phyloP scores from a whole-genome alignment of 2,329 filamentous ascomycete genomes.

The Coniochaeta prunicola region DNA sequence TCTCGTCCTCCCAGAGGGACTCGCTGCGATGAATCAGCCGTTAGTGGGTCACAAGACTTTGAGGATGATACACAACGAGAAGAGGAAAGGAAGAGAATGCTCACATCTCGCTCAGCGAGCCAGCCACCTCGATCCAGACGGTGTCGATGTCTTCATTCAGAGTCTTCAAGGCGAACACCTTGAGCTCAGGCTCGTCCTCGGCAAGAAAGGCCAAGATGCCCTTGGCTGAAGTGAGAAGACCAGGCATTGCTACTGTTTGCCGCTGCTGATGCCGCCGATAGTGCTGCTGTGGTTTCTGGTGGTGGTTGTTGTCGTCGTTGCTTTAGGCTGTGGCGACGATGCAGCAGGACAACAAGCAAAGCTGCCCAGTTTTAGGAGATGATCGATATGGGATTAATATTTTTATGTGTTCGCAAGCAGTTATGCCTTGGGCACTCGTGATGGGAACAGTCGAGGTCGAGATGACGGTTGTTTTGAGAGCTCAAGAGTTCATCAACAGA shows the following conservation, averaged over 20 bases:
- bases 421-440: background rate
- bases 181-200: conserved; percentile 89
- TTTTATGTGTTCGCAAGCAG: background rate
- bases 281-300: conserved; percentile 68
- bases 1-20: conserved; percentile 93
- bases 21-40: conserved; percentile 52
- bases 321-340: background rate
- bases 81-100: conserved; percentile 12
- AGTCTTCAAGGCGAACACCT: conserved; percentile 89
- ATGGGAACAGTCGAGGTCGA: background rate
- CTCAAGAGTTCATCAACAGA: background rate
- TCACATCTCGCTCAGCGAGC: conserved; percentile 87
- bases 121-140: conserved; percentile 95
- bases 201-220: conserved; percentile 83
- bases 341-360: background rate
- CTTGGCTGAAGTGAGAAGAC: conserved; percentile 77
- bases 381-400: background rate
- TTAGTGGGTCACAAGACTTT: background rate
- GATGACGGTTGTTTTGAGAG: background rate
- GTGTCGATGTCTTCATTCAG: conserved; percentile 96
- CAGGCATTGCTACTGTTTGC: conserved; percentile 60
- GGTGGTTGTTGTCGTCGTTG: background rate
- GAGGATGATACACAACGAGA: background rate
- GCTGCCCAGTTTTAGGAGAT: background rate
- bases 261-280: background rate